Evolutionary conservation across 305 asterid species (phyloP).

Genomic region (Striga hermonthica): DNA sequence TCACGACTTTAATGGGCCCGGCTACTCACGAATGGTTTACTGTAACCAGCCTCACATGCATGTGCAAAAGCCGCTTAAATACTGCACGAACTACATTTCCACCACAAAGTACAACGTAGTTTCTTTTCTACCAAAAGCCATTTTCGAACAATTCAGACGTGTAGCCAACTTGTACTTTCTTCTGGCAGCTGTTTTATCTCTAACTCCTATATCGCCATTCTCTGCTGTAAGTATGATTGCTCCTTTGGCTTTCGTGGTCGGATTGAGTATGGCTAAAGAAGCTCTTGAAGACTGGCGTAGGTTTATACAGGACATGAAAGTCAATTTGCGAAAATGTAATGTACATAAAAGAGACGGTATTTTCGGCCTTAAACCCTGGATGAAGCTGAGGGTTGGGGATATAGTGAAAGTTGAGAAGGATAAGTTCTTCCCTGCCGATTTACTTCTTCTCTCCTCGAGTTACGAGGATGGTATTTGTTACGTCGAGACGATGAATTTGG

Average conservation of each 20-base stretch:
- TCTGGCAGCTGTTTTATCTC: slow-evolving; percentile 60
- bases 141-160: slow-evolving; percentile 85
- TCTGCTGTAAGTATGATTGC: slow-evolving; percentile 71
- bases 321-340: slow-evolving; percentile 55
- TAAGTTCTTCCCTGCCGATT: slow-evolving; percentile 85
- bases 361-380: slow-evolving; percentile 72
- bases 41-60: slow-evolving; percentile 69
- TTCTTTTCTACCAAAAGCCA: slow-evolving; percentile 73
- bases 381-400: slow-evolving; percentile 81
- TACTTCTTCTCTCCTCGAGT: slow-evolving; percentile 80
- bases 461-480: slow-evolving; percentile 89
- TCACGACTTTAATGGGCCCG: slow-evolving; percentile 54
- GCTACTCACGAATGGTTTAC: slow-evolving; percentile 57
- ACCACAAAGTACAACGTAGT: slow-evolving; percentile 79
- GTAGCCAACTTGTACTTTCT: slow-evolving; percentile 90
- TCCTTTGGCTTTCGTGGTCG: slow-evolving; percentile 76
- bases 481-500: slow-evolving; percentile 89
- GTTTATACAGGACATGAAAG: slow-evolving; percentile 75
- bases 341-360: slow-evolving; percentile 54
- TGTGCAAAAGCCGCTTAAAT: slow-evolving; percentile 50
- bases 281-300: slow-evolving; percentile 89
- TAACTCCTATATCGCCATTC: slow-evolving; percentile 70
- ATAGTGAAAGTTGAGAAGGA: slow-evolving; percentile 84
- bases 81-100: slow-evolving; percentile 66
- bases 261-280: slow-evolving; percentile 85